Percentiles rank a stretch among this genome's conserved stretches.
These are phyloP conservation scores for Kodamaea lidongshanica DNA, from an alignment of 805 yeast species.

Conservation along the genomic window DNA sequence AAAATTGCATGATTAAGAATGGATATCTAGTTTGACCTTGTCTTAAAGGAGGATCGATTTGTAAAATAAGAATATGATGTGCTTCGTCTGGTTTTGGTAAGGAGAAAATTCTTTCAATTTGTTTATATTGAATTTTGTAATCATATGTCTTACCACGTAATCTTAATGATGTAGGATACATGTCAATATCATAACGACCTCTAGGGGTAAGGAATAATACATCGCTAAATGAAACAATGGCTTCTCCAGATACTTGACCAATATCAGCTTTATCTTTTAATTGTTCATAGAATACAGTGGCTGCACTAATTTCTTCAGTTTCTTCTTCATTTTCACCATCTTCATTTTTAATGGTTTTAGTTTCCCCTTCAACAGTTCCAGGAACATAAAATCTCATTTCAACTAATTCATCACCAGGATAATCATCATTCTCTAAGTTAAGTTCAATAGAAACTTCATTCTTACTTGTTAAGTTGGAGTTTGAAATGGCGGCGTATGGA, in stretches of 20 bases:
- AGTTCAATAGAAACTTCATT: slow-evolving; percentile 91
- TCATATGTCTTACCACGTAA: slow-evolving; percentile 97
- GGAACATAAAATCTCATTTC: slow-evolving; percentile 93
- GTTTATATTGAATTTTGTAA: slow-evolving; percentile 86
- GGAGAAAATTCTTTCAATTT: slow-evolving; percentile 83
- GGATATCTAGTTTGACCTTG: slow-evolving; percentile 98
- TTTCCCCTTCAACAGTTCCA: slow-evolving; percentile 61
- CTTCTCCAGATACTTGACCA: slow-evolving; percentile 91
- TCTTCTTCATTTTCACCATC: slow-evolving; percentile 16
- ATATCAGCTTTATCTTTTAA: slow-evolving; percentile 89
- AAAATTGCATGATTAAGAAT: slow-evolving; percentile 82
- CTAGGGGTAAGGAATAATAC: slow-evolving; percentile 92
- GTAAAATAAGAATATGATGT: slow-evolving; percentile 80
- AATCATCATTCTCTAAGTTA: slow-evolving; percentile 52
- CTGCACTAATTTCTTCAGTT: slow-evolving; percentile 54
- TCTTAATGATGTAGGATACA: slow-evolving; percentile 81
- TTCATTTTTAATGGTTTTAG: slow-evolving; percentile 21
- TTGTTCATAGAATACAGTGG: slow-evolving; percentile 82
- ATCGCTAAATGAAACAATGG: slow-evolving; percentile 88
- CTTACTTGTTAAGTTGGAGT: slow-evolving; percentile 85
- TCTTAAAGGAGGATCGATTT: slow-evolving; percentile 93
- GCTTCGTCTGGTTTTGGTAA: slow-evolving; percentile 92
- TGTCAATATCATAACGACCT: slow-evolving; percentile 96
- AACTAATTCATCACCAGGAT: slow-evolving; percentile 91
- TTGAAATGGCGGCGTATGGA: slow-evolving; percentile 73